These are phyloP conservation scores for Cyphellophora attinorum DNA, from an alignment of 2,329 filamentous ascomycete species.

Conservation along the genomic window DNA sequence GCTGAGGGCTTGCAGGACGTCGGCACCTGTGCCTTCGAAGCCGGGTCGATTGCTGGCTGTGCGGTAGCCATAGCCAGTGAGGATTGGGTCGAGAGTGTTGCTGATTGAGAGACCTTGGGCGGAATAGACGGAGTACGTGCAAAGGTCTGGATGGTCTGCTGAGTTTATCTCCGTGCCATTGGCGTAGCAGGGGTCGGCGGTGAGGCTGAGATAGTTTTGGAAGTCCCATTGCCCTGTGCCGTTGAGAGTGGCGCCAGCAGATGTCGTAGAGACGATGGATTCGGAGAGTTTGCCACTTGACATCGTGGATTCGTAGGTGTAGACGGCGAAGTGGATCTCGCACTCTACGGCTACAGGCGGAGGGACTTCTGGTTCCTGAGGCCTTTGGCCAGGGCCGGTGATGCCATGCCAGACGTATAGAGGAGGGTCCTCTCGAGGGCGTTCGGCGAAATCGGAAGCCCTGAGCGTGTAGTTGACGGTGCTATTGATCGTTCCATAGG, in stretches of 20 bases:
- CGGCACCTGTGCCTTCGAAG: conserved; percentile 16
- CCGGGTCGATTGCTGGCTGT: conserved; percentile 16
- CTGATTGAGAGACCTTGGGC: conserved; percentile 14
- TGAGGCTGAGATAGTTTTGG: conserved; percentile 8
- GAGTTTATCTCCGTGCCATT: conserved; percentile 14
- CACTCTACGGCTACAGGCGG: conserved; percentile 18
- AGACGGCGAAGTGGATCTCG: conserved; percentile 18
- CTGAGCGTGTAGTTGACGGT: not conserved
- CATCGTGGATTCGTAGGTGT: conserved; percentile 16
- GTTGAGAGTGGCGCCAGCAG: not conserved
- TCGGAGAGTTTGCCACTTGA: conserved; percentile 14
- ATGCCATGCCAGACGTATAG: not conserved
- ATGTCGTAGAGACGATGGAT: conserved; percentile 6
- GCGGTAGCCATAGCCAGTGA: conserved; percentile 14
- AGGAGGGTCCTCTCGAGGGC: not conserved
- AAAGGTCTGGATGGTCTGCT: too few species aligned
- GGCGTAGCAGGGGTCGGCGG: conserved; percentile 17
- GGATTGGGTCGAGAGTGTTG: conserved; percentile 14
- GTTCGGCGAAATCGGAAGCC: not conserved
- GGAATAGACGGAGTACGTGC: too few species aligned
- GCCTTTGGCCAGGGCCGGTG: not conserved
- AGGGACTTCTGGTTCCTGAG: not conserved
- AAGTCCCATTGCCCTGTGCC: too few species aligned
- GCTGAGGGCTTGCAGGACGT: conserved; percentile 17
- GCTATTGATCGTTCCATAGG: not conserved